Evolutionary conservation across 2,329 filamentous ascomycete genomes (phyloP).

Genomic region (Delphinella strobiligena): DNA sequence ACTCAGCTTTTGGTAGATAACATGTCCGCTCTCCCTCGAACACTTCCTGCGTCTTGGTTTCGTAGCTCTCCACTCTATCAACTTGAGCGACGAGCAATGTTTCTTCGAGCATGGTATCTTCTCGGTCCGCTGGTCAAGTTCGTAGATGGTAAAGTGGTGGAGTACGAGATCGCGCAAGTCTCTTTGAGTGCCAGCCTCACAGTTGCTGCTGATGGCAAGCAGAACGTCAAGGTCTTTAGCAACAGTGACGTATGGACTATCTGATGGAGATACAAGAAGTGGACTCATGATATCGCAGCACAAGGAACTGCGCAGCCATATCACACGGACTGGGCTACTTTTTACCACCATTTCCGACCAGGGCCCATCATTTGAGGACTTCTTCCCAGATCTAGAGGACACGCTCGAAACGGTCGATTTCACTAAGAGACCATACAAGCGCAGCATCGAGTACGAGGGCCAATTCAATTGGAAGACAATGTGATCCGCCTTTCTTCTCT

Average conservation of each 20-base stretch:
- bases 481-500: too few relatives aligned
- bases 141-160: conserved; percentile 28
- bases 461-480: conserved; percentile 50
- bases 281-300: conserved; percentile 26
- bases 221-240: conserved; percentile 18
- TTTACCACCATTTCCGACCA: conserved; percentile 40
- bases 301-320: conserved; percentile 22
- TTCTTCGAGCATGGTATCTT: conserved; percentile 25
- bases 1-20: not conserved
- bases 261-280: conserved; percentile 22
- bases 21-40: conserved; percentile 45
- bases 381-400: conserved; percentile 40
- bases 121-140: conserved; percentile 40
- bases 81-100: conserved; percentile 33
- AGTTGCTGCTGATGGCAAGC: not conserved
- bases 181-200: conserved; percentile 26
- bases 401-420: conserved; percentile 41
- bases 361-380: conserved; percentile 39
- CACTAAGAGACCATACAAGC: conserved; percentile 39
- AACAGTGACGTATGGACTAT: too few relatives aligned
- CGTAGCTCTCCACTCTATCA: conserved; percentile 31
- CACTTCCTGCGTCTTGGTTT: conserved; percentile 34
- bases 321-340: conserved; percentile 41
- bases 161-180: conserved; percentile 40
- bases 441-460: conserved; percentile 43